Base-by-base conservation (phyloP, 306 rosid species). In the Malus sylvestris region DNA sequence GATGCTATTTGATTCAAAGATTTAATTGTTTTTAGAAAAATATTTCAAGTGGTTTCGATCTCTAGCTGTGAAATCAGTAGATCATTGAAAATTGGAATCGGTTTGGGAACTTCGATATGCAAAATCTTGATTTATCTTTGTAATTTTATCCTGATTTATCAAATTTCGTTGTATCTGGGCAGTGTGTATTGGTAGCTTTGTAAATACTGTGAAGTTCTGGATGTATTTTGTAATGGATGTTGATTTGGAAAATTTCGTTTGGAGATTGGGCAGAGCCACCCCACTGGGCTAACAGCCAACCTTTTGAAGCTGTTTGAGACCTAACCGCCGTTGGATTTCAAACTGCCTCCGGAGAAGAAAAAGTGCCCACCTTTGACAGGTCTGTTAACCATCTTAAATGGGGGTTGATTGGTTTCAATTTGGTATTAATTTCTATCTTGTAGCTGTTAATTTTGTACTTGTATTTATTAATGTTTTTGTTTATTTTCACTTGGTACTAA, bases 241-340 rank as follows among this genome's bases (percentile, higher is more conserved):
- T 23, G 23, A 23, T 23, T 23, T 23, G 23, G 23, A 23, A 23
- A 16, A 10, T 77, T 65, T 35, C 35, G 14, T 59, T 40, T 84
- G 86, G 87, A 96, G 99, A 96, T 92, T 77, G 99, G 98, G 70
- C 98, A 92, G 90, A 91, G 97, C 83, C 99, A 96, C 60, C 99
- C 99, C 4, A 96, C 98, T 75, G 98, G 99, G 77, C 88, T 96
- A 57, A 96, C 98, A 3, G 25, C 91, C 74, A 96, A 89, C 61
- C 89, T 96, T 25, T 82, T 96, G 87, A 96, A 89, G 87, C 93
- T 96, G 20, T 92, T 96, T 71, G 98, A 96, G 85, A 97, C 99
- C 19, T 80, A 98, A 69, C 98, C 91, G 10, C 99, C 98, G 1
- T 76, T 96, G 84, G 97, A 96, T 70, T 96, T 79, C 71, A 96